Conservation (phyloP, 2,329 filamentous ascomycete species). For the Penicillium sp. region DNA sequence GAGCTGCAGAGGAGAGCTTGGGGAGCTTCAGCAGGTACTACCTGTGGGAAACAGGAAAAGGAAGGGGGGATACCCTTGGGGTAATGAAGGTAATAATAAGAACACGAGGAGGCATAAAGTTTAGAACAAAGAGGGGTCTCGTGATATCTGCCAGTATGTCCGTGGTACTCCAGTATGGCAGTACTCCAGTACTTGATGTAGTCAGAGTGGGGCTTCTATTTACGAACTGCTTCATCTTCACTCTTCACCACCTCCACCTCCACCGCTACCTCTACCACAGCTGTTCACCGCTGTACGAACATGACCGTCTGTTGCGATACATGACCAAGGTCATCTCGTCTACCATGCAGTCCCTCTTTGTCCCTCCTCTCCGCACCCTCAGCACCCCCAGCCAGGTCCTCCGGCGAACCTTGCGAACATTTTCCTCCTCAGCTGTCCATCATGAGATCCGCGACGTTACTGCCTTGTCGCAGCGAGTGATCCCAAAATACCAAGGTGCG, state of each 20-base stretch:
- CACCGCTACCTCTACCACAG: neutral
- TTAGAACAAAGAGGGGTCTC: neutral
- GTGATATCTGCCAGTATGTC: no score
- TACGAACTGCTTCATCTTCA: no score
- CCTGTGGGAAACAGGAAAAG: no score
- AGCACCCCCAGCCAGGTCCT: slow-evolving; percentile 7
- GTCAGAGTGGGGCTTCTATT: no score
- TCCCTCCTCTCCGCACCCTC: slow-evolving; percentile 11
- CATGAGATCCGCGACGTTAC: slow-evolving; percentile 51
- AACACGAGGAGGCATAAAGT: neutral
- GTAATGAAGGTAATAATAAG: neutral
- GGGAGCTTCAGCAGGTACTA: neutral
- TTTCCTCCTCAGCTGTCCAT: slow-evolving; percentile 46
- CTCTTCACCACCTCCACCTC: no score
- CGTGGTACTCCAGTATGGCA: no score
- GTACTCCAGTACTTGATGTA: no score
- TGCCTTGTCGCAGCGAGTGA: slow-evolving; percentile 54
- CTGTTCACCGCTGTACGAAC: neutral
- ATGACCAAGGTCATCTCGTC: slow-evolving; percentile 1
- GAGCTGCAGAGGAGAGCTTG: neutral
- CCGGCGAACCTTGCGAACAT: slow-evolving; percentile 41
- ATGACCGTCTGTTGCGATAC: neutral
- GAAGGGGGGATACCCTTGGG: no score
- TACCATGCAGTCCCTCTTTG: slow-evolving; percentile 25
- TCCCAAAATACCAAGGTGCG: slow-evolving; percentile 68